Base-by-base conservation (phyloP, 2,329 filamentous ascomycete genomes). In the Huntiella bhutanensis region DNA sequence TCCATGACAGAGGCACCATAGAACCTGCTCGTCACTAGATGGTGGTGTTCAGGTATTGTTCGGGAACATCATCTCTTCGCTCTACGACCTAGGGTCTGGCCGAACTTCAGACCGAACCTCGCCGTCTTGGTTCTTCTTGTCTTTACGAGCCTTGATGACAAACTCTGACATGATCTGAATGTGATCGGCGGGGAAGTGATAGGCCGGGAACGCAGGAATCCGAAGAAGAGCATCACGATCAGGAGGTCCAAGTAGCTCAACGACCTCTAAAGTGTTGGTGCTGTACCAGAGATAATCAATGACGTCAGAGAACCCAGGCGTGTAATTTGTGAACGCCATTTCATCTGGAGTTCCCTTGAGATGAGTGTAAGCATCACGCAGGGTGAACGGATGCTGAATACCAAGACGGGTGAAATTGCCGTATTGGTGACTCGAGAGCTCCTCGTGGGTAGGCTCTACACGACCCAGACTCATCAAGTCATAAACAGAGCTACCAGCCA, bases 281-380 rank as follows among this genome's bases (percentile, higher is more conserved):
- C 86, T 87, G 63, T 93, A 98, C 86, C 87, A 96, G 56, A 98
- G 85, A 62, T 96, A 95, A 60, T 98, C 91, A 54, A 98, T 82
- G 48, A 92, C 83, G 51, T 86, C 87, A 44, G 76, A 75, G 64
- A 95, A 98, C n/a, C 77, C 77, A 1, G 91, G 87, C 11, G 86
- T 92, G 63, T 96, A 98, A 63, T 98, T 98, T 41, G 91, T 98
- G 61, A 94, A 98, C 4, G 77, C 77, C 55, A 96, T 66, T 59
- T 94, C 84, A 49, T 86, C 82, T 5, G 79, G 77, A 33, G 91
- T 77, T 57, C 88, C 81, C 52, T 80, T 80, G 45, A 93, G 80
- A 52, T 82, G 75, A 33, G 75, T 75, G 60, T 98, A 98, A 3
- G 86, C 79, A 16, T 91, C 94, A 57, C 91, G 85, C 53, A 98